Base-by-base conservation (phyloP, 805 yeast species). In the Wickerhamiella bombiphila region DNA sequence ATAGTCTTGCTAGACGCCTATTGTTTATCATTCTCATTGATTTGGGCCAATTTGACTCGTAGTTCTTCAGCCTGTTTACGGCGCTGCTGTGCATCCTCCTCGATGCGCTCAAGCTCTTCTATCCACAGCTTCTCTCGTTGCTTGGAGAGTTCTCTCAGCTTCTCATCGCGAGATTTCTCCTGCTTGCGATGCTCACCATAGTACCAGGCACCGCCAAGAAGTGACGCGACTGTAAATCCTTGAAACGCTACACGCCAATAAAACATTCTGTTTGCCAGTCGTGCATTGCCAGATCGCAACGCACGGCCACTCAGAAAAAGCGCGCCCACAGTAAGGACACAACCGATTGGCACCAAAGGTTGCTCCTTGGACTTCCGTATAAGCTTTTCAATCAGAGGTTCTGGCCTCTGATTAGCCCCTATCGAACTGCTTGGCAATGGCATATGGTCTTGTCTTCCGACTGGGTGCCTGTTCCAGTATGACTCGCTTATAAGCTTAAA, bases 221-320 rank as follows among this genome's bases (percentile, higher is more conserved):
- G 63, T 0, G 94, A 94, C 13, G 74, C 75, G 30, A 86, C 61
- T 0, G 96, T 86, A 41, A 78, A 70, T 3, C 80, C 82, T 59
- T 86, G 96, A 49, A 83, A 67, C 0, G 72, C 91, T 33, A 86
- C 88, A 65, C 96, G 77, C 73, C 83, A 81, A 49, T 88, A 69
- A 65, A 82, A 86, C 73, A 81, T 85, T 35, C 70, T 69, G 59
- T 86, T 94, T 0, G 95, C 93, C 38, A 72, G 73, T 32, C 65
- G 62, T 43, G 75, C 69, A 48, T 82, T 74, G 19, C 95, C 94
- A 22, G 65, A 62, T 48, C 76, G 69, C 43, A 85, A 64, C 18
- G 86, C 80, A 46, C 70, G 68, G 3, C 83, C 85, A 2, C 95
- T 93, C 46, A 85, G 61, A 0, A 69, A 60, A 22, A 86, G 81